Evolutionary conservation across 768 basidiomycete genomes (phyloP).

Genomic region (Russula ochroleuca): DNA sequence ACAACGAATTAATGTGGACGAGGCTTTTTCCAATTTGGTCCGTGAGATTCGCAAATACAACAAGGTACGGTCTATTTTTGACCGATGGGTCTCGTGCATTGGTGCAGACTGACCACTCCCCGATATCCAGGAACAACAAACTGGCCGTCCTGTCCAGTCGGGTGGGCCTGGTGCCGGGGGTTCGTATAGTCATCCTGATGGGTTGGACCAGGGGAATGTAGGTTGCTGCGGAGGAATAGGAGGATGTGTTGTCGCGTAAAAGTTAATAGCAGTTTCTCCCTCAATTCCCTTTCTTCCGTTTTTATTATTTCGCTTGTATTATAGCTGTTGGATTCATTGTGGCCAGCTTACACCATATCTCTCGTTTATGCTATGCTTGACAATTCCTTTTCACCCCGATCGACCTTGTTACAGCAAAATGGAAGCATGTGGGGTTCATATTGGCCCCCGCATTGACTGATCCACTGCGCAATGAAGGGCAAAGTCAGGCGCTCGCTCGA

Average conservation of each 20-base stretch:
- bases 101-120: background rate
- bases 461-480: conserved; percentile 3
- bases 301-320: conserved; percentile 17
- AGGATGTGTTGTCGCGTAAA: conserved; percentile 59
- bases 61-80: conserved; percentile 50
- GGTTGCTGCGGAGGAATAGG: conserved; percentile 70
- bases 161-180: conserved; percentile 45
- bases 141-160: conserved; percentile 60
- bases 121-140: conserved; percentile 62
- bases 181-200: conserved; percentile 44
- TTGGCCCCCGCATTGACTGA: conserved; percentile 18
- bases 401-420: background rate
- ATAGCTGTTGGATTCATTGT: conserved; percentile 21
- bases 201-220: conserved; percentile 49
- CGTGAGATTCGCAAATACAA: conserved; percentile 92
- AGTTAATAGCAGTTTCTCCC: conserved; percentile 23
- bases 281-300: background rate
- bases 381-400: background rate
- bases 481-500: background rate
- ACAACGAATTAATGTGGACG: conserved; percentile 94
- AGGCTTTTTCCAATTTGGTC: conserved; percentile 90
- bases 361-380: conserved; percentile 7
- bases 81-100: background rate
- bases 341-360: conserved; percentile 12
- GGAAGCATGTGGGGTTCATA: background rate